Evolutionary conservation across 78 protist genomes (phyloP).

Genomic region (Isochrysis galbana): DNA sequence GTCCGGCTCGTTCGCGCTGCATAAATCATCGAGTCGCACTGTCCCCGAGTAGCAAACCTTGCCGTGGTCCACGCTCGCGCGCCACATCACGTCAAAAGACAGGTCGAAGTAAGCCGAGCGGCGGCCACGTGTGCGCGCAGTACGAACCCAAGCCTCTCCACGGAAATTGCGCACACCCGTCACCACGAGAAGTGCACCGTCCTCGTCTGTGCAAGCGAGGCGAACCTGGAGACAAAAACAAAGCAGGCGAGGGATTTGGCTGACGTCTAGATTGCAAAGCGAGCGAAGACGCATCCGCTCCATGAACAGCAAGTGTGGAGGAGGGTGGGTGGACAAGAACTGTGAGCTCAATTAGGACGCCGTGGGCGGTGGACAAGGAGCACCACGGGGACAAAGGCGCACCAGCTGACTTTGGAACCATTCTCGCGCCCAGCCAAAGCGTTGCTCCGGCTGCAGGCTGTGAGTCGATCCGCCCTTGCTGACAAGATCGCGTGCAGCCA

Average conservation of each 20-base stretch:
- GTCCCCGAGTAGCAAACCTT: not conserved
- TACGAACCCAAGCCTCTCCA: not conserved
- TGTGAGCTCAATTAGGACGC: too few relatives aligned
- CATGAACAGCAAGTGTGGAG: too few relatives aligned
- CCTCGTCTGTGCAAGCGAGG: not conserved
- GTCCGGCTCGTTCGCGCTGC: not conserved
- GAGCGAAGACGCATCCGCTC: too few relatives aligned
- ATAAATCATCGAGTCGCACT: not conserved
- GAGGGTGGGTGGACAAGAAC: too few relatives aligned
- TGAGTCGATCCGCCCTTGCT: not conserved
- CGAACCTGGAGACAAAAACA: too few relatives aligned
- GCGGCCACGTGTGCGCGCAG: not conserved
- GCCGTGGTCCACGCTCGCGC: not conserved
- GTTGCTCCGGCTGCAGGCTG: not conserved
- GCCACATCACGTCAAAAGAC: not conserved
- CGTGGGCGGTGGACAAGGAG: too few relatives aligned
- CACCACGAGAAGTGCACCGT: not conserved
- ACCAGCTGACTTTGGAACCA: not conserved
- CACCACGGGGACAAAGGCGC: too few relatives aligned
- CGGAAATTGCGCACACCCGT: not conserved
- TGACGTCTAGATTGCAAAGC: too few relatives aligned
- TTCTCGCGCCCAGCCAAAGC: not conserved
- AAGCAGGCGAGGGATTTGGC: too few relatives aligned
- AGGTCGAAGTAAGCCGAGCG: not conserved
- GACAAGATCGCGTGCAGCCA: not conserved